Conservation (phyloP, 805 yeast species). For the Lipomyces yamanashiensis region DNA sequence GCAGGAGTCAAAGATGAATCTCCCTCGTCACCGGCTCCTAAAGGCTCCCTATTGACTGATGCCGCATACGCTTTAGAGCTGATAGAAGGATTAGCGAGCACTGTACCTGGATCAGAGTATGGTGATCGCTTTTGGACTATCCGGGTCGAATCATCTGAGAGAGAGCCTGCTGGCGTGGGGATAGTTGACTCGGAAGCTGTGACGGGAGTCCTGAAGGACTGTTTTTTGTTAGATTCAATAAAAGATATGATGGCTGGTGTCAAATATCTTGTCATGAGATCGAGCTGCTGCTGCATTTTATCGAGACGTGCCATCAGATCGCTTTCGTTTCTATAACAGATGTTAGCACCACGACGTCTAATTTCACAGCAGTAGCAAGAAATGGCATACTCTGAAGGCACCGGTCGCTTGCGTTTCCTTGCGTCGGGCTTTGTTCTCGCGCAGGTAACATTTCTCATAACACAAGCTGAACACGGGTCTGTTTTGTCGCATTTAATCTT, state of each 20-base stretch:
- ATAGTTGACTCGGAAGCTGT: too few species aligned
- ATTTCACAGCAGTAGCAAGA: not conserved
- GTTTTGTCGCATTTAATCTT: conserved; percentile 28
- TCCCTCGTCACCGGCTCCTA: not conserved
- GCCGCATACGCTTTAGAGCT: not conserved
- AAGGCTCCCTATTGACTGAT: not conserved
- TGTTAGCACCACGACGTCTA: not conserved
- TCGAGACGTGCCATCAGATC: conserved; percentile 17
- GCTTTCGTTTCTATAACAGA: not conserved
- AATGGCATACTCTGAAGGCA: not conserved
- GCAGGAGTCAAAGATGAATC: not conserved
- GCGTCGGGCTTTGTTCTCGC: conserved; percentile 24
- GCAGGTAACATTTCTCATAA: conserved; percentile 6
- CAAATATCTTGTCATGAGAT: not conserved
- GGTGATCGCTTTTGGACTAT: not conserved
- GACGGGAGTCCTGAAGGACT: not conserved
- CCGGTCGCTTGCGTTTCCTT: conserved; percentile 21
- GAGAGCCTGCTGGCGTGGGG: too few species aligned
- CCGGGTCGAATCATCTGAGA: too few species aligned
- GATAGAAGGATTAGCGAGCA: not conserved
- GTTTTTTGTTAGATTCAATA: not conserved
- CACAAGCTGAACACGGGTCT: conserved; percentile 19
- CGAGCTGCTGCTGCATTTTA: conserved; percentile 29
- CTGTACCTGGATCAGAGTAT: not conserved
- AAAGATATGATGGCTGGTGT: not conserved